Evolutionary conservation across 192 early-diverging fungal genomes (phyloP).

Genomic region (Kappamyces sp.): DNA sequence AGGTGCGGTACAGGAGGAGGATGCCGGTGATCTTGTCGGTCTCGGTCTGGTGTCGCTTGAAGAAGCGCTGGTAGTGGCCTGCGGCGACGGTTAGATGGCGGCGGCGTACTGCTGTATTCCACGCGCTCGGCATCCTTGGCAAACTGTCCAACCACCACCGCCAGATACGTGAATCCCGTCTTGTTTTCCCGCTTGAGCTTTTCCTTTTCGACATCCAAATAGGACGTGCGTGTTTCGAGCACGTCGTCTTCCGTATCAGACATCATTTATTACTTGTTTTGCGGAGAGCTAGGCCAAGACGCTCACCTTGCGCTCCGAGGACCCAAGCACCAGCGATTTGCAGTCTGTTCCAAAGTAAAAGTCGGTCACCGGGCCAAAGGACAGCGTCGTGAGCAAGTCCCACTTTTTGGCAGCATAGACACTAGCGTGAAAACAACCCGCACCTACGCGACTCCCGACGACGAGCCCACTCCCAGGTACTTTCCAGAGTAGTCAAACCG

Average conservation of each 20-base stretch:
- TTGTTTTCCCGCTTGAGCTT: constrained; percentile 11
- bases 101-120: constrained; percentile 8
- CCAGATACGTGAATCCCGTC: constrained; percentile 5
- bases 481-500: constrained; percentile 79
- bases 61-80: constrained; percentile 45
- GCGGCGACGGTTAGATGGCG: neutral
- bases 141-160: constrained; percentile 11
- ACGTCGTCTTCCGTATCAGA: neutral
- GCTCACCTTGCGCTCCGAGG: constrained; percentile 32
- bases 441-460: constrained; percentile 29
- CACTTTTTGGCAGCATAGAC: constrained; percentile 39
- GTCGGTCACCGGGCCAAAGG: constrained; percentile 24
- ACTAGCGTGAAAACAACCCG: constrained; percentile 14
- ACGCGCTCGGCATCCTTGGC: constrained; percentile 14
- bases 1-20: constrained; percentile 27
- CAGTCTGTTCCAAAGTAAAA: constrained; percentile 39
- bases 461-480: constrained; percentile 71
- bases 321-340: constrained; percentile 34
- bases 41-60: constrained; percentile 45
- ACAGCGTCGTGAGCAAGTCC: constrained; percentile 24
- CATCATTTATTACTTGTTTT: constrained; percentile 12
- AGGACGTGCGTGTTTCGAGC: constrained; percentile 10
- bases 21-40: constrained; percentile 48
- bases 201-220: constrained; percentile 5
- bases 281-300: neutral